Percentiles rank a stretch among this genome's conserved stretches.
Evolutionary conservation across 2,329 filamentous ascomycete genomes (phyloP).

Genomic region (Diaporthe sp.): DNA sequence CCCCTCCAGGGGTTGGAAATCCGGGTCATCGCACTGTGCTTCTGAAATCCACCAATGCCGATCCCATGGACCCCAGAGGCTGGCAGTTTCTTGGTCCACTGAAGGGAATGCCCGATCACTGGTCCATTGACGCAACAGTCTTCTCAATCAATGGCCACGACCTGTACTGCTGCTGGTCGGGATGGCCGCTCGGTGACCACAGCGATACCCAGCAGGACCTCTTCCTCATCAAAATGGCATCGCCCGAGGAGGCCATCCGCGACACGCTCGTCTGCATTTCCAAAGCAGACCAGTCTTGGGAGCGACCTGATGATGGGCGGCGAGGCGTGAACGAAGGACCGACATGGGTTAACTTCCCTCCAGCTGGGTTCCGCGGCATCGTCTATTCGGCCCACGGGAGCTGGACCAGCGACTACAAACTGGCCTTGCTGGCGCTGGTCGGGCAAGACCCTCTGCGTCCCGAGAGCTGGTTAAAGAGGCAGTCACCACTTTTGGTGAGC

Average conservation of each 20-base stretch:
- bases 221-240: slow-evolving; percentile 37
- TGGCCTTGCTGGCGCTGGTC: slow-evolving; percentile 34
- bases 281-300: slow-evolving; percentile 35
- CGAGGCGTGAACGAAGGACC: slow-evolving; percentile 39
- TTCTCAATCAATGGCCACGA: slow-evolving; percentile 30
- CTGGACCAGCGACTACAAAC: slow-evolving; percentile 39
- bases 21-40: slow-evolving; percentile 34
- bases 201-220: slow-evolving; percentile 38
- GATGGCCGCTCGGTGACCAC: slow-evolving; percentile 37
- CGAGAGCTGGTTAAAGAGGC: slow-evolving; percentile 32
- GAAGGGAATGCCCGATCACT: slow-evolving; percentile 38
- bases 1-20: slow-evolving; percentile 28
- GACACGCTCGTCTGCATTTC: slow-evolving; percentile 35
- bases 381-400: slow-evolving; percentile 39
- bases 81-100: slow-evolving; percentile 39
- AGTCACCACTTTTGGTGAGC: slow-evolving; percentile 31
- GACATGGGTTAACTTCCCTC: slow-evolving; percentile 37
- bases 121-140: slow-evolving; percentile 38
- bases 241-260: slow-evolving; percentile 36
- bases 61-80: slow-evolving; percentile 33
- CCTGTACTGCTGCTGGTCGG: slow-evolving; percentile 39
- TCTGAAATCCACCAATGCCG: slow-evolving; percentile 20
- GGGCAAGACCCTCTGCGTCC: slow-evolving; percentile 35
- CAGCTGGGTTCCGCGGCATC: slow-evolving; percentile 37
- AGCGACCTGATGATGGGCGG: slow-evolving; percentile 35